Evolutionary conservation across 2,329 filamentous ascomycete species (phyloP), one percentile per base, ranked within the genome.

Genomic region (Zelopaecilomyces penicillatus): DNA sequence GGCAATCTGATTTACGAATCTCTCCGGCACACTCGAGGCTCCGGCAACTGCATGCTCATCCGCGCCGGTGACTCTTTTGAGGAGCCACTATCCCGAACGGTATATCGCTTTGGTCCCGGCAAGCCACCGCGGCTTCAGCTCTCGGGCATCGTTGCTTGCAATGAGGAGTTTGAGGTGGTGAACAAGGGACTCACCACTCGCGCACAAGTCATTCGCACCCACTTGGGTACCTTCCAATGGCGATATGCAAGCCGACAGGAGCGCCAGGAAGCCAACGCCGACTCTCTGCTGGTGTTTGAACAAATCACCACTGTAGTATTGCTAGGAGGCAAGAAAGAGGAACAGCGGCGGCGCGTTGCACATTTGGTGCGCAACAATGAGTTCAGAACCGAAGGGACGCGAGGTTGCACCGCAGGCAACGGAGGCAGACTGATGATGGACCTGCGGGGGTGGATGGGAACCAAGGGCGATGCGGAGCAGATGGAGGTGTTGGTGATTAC

Each of bases 21-120:
- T 27, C 61, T 73, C 29, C 71, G 78, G 4, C 65, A 65, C 8
- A 59, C 61, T 6, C 64, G 66, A 37, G 56, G 61, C 47, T 78
- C 75, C 1, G 75, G 69, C 3, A 68, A 63, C 31, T 68, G 74
- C 48, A 66, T 67, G 49, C 69, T 79, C 39, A 58, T 74, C 4
- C 59, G 71, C 32, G 68, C 64, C 26, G 62, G 66, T 32, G 64
- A 67, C 10, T 51, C 54, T 5, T 42, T 47, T 1, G 54, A 55
- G n/a, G 45, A 54, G 9, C 59, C 68, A 5, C 53, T 78, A n/a
- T 71, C 68, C 50, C 65, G 58, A 1, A 82, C 78, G 0, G 70
- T 66, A 4, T 82, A 82, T 59, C 72, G 70, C 50, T 80, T 74
- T 53, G 78, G 78, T 0, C 76, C 76, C 2, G 67, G 66, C 35